Conservation (phyloP, 495 filamentous ascomycete species). For the Achaetomiella virescens region DNA sequence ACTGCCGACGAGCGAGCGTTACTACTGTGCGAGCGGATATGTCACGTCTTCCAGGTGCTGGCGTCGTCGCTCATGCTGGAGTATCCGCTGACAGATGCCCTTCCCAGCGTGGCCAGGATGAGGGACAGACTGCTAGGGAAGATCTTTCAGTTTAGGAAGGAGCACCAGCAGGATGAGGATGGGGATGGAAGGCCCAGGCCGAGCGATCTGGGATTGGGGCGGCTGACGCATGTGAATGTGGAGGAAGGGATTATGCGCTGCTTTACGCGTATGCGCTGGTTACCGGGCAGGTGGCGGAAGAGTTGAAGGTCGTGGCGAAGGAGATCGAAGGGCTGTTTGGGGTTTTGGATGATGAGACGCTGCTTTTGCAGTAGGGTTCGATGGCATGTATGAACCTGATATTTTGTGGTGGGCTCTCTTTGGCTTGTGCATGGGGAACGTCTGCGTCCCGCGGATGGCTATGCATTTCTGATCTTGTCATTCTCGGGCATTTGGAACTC, state of each 20-base stretch:
- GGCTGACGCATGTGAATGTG: slow-evolving; percentile 26
- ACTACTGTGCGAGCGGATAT: slow-evolving; percentile 77
- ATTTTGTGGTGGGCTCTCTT: no score
- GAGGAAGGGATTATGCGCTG: slow-evolving; percentile 49
- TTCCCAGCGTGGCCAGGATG: slow-evolving; percentile 74
- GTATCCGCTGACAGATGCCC: slow-evolving; percentile 80
- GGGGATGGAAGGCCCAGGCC: slow-evolving; percentile 10
- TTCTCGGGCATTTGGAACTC: no score
- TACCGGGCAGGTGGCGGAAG: slow-evolving; percentile 59
- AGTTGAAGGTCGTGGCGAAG: slow-evolving; percentile 62
- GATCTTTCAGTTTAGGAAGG: slow-evolving; percentile 76
- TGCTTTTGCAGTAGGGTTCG: slow-evolving; percentile 53
- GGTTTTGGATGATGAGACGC: slow-evolving; percentile 63
- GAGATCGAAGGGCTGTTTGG: slow-evolving; percentile 72
- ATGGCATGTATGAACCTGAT: no score
- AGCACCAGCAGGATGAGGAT: slow-evolving; percentile 38
- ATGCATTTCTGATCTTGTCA: no score
- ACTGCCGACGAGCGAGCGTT: slow-evolving; percentile 74
- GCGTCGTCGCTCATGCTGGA: slow-evolving; percentile 89
- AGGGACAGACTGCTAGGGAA: slow-evolving; percentile 83
- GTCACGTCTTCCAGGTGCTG: slow-evolving; percentile 88
- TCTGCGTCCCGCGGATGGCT: no score
- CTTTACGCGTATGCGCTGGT: slow-evolving; percentile 56
- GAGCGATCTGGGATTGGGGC: background rate
- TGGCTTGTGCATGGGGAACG: no score